phyloP scores from a whole-genome alignment of 108 stramenopile genomes.

The Cyclostephanos tholiformis region DNA sequence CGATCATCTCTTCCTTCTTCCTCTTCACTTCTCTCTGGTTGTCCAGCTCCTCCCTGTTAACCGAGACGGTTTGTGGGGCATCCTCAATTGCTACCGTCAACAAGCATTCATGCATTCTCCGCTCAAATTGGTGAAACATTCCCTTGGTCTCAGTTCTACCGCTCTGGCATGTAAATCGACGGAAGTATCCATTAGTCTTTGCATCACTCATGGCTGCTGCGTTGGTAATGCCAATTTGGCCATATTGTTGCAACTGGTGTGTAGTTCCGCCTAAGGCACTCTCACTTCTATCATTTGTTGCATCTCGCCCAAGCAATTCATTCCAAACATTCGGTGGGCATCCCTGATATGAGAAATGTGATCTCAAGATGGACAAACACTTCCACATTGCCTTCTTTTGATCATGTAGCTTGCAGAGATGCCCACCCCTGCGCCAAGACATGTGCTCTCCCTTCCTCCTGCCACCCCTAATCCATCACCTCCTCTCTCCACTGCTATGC shows the following conservation, averaged over 20 bases:
- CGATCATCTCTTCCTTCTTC: background rate
- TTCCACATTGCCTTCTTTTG: constrained; percentile 36
- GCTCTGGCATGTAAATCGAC: constrained; percentile 7
- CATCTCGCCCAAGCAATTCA: constrained; percentile 18
- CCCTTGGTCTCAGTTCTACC: background rate
- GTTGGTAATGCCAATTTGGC: constrained; percentile 9
- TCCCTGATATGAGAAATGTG: constrained; percentile 5
- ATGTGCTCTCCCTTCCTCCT: too few relatives aligned
- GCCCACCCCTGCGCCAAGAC: too few relatives aligned
- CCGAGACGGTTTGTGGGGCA: constrained; percentile 11
- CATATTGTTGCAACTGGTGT: constrained; percentile 12
- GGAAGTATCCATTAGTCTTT: constrained; percentile 10
- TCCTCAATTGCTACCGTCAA: constrained; percentile 18
- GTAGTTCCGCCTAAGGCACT: constrained; percentile 25
- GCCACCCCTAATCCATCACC: too few relatives aligned
- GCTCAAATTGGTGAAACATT: constrained; percentile 24
- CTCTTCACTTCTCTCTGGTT: background rate
- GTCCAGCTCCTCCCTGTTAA: constrained; percentile 13
- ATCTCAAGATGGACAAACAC: background rate
- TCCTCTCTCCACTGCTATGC: too few relatives aligned
- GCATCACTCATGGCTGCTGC: constrained; percentile 26
- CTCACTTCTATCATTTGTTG: constrained; percentile 32
- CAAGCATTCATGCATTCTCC: background rate
- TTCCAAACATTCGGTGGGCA: background rate
- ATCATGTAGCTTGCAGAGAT: constrained; percentile 14